Percentiles rank a stretch among this genome's conserved stretches.
phyloP scores from a whole-genome alignment of 345 rosid species.

The Noccaea bulbosa region DNA sequence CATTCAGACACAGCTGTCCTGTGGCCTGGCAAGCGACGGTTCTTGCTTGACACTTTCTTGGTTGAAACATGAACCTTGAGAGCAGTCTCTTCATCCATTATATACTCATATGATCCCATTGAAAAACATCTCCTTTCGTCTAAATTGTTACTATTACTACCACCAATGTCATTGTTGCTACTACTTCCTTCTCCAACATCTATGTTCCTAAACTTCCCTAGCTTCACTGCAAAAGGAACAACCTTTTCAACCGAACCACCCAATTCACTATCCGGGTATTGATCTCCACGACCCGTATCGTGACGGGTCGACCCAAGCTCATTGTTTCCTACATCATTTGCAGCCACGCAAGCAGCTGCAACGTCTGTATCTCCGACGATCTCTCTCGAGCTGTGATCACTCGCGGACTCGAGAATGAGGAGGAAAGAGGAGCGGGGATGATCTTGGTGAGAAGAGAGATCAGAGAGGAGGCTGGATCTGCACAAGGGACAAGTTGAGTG shows the following conservation, averaged over 20 bases:
- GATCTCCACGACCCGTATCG: conserved; percentile 44
- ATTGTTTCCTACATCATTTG: conserved; percentile 27
- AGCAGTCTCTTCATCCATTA: conserved; percentile 73
- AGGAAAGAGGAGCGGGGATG: conserved; percentile 60
- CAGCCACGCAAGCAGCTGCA: conserved; percentile 33
- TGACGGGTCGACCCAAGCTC: conserved; percentile 48
- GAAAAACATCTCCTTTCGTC: conserved; percentile 88
- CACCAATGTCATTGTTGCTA: conserved; percentile 41
- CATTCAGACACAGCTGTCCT: conserved; percentile 51
- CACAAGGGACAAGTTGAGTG: conserved; percentile 99
- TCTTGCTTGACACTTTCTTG: conserved; percentile 62
- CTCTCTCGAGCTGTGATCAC: conserved; percentile 82
- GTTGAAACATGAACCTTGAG: conserved; percentile 77
- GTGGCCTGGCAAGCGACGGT: conserved; percentile 56
- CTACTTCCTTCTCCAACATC: conserved; percentile 62
- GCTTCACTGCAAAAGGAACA: conserved; percentile 69
- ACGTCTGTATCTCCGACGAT: conserved; percentile 53
- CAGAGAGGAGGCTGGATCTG: conserved; percentile 74
- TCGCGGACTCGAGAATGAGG: conserved; percentile 86
- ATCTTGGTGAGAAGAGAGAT: conserved; percentile 56
- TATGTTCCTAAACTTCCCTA: conserved; percentile 79
- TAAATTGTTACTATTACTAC: conserved; percentile 45
- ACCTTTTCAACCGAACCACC: conserved; percentile 64
- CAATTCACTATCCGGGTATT: conserved; percentile 38
- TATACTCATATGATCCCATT: conserved; percentile 97